Conservation (phyloP, 2,329 filamentous ascomycete species). For the Acrocalymma vagum region DNA sequence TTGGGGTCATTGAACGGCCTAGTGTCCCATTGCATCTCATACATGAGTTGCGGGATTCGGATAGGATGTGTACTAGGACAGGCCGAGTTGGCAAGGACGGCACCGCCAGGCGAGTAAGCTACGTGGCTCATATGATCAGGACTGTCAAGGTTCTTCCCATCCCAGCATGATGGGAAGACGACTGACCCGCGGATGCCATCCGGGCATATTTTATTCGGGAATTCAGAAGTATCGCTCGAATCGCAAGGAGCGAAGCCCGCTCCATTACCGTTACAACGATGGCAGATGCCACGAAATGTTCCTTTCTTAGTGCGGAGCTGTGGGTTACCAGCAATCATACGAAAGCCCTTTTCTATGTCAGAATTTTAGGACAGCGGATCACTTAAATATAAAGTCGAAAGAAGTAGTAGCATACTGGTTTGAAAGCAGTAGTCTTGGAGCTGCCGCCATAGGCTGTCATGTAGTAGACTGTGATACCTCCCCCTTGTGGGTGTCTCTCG, state of each 20-base stretch:
- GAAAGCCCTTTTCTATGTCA: conserved; percentile 18
- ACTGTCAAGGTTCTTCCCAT: conserved; percentile 64
- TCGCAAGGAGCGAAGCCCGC: conserved; percentile 30
- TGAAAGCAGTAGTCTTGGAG: conserved; percentile 24
- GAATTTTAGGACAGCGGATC: too few relatives aligned
- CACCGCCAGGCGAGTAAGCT: conserved; percentile 15
- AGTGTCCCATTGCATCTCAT: conserved; percentile 27
- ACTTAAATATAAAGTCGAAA: conserved; percentile 23
- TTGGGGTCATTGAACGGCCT: conserved; percentile 17
- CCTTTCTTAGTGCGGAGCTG: conserved; percentile 36
- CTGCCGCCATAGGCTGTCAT: conserved; percentile 24
- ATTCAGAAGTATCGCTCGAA: conserved; percentile 43
- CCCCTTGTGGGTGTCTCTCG: conserved; percentile 13
- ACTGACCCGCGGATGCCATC: conserved; percentile 40
- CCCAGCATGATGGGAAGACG: conserved; percentile 46
- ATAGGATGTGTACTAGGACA: conserved; percentile 24
- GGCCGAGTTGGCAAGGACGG: conserved; percentile 16
- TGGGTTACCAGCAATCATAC: conserved; percentile 26
- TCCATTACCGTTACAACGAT: conserved; percentile 24
- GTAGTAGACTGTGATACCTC: conserved; percentile 28
- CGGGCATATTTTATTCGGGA: conserved; percentile 54
- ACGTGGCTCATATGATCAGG: conserved; percentile 60
- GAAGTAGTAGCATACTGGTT: conserved; percentile 15
- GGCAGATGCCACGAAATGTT: conserved; percentile 30
- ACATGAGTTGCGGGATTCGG: conserved; percentile 22